These are phyloP conservation scores for Yarrowia deformans DNA, from an alignment of 805 yeast genomes.

Conservation along the genomic window DNA sequence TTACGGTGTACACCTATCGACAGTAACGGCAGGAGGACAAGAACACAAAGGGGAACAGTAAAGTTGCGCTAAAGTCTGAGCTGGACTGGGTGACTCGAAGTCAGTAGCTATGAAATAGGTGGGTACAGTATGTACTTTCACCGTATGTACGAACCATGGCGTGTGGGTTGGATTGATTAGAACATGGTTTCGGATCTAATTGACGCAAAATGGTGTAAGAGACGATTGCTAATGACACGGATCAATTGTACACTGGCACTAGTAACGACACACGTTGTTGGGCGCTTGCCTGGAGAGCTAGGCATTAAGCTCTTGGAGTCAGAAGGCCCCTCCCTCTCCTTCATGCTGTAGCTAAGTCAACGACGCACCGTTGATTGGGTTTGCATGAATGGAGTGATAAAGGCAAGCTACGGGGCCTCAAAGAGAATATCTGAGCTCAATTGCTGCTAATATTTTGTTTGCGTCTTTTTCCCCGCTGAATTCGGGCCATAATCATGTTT, in stretches of 20 bases:
- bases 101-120: background rate
- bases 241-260: no score
- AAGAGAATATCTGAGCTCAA: background rate
- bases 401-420: background rate
- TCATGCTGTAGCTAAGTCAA: conserved; percentile 16
- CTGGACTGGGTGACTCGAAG: background rate
- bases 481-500: background rate
- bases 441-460: background rate
- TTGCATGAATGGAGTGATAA: background rate
- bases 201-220: background rate
- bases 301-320: background rate
- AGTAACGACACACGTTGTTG: no score
- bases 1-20: background rate
- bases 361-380: conserved; percentile 9
- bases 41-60: background rate
- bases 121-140: background rate
- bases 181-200: background rate
- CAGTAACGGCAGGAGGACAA: conserved; percentile 26
- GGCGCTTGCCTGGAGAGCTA: background rate
- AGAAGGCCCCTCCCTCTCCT: background rate
- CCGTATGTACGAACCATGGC: background rate
- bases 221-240: no score
- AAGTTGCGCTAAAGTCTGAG: conserved; percentile 15
- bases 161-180: background rate
- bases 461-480: background rate